Percentiles rank a stretch among this genome's conserved stretches.
phyloP scores from a whole-genome alignment of 1,284 basidiomycete species.

The Fomitiporia mediterranea region DNA sequence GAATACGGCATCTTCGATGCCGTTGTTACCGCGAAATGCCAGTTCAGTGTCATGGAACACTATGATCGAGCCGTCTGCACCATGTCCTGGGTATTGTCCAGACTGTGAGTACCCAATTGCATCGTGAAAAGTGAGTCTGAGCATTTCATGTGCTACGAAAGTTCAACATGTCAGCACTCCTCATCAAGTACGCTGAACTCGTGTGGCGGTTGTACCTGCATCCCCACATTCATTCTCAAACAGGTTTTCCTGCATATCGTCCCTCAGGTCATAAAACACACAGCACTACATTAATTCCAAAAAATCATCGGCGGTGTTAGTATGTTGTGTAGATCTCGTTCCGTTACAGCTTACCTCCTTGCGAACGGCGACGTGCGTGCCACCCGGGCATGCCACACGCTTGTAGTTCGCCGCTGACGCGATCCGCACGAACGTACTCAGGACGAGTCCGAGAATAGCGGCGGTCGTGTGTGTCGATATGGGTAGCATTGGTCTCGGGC shows the following conservation, averaged over 20 bases:
- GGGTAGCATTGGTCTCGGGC: no score
- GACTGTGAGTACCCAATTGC: conserved; percentile 21
- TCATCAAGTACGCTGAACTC: neutral
- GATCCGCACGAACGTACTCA: neutral
- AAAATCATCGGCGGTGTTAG: neutral
- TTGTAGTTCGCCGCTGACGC: conserved; percentile 14
- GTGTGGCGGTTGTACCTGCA: conserved; percentile 6
- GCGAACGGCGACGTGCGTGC: conserved; percentile 5
- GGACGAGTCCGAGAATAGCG: neutral
- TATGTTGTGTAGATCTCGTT: neutral
- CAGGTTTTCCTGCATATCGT: conserved; percentile 21
- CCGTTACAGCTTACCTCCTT: neutral
- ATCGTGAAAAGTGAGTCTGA: conserved; percentile 22
- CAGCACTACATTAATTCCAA: conserved; percentile 18
- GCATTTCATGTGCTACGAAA: conserved; percentile 12
- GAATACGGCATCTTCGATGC: conserved; percentile 17
- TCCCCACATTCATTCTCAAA: conserved; percentile 21
- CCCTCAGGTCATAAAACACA: conserved; percentile 18
- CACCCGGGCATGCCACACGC: conserved; percentile 17
- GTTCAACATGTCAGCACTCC: neutral
- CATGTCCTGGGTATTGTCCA: conserved; percentile 14
- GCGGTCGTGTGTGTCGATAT: neutral
- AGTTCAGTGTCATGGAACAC: conserved; percentile 19
- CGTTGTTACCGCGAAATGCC: conserved; percentile 15
- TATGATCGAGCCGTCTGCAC: conserved; percentile 23